Conservation (phyloP, 805 yeast species). For the Lipomyces spencermartinsiae region DNA sequence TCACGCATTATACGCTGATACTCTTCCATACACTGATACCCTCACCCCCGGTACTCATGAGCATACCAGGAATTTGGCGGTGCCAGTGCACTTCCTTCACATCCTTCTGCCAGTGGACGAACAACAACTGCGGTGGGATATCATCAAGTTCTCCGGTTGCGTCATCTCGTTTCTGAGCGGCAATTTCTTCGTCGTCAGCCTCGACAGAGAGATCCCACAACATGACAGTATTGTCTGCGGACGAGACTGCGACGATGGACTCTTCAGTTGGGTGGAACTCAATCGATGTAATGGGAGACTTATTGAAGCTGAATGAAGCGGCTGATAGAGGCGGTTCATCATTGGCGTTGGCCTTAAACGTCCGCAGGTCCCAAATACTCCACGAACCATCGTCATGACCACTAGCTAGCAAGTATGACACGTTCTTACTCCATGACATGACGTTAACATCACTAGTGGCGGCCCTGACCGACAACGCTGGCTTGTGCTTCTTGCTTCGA, state of each 20-base stretch:
- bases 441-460: slow-evolving; percentile 88
- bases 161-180: slow-evolving; percentile 78
- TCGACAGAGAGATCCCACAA: slow-evolving; percentile 98
- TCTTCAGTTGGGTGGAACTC: slow-evolving; percentile 95
- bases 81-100: slow-evolving; percentile 99
- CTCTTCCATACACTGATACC: slow-evolving; percentile 97
- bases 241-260: slow-evolving; percentile 91
- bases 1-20: slow-evolving; percentile 71
- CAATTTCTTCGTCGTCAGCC: slow-evolving; percentile 97
- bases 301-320: slow-evolving; percentile 94
- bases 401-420: slow-evolving; percentile 85
- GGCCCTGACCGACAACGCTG: slow-evolving; percentile 84
- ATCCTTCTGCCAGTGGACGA: slow-evolving; percentile 97
- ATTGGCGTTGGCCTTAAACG: slow-evolving; percentile 62
- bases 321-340: slow-evolving; percentile 73
- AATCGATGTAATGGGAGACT: slow-evolving; percentile 89
- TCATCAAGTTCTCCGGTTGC: slow-evolving; percentile 72
- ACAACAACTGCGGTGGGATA: slow-evolving; percentile 92
- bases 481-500: slow-evolving; percentile 87
- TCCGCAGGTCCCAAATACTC: slow-evolving; percentile 98
- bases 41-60: slow-evolving; percentile 93
- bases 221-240: slow-evolving; percentile 96
- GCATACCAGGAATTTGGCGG: slow-evolving; percentile 92
- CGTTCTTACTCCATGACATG: slow-evolving; percentile 90
- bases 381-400: slow-evolving; percentile 98